Evolutionary conservation across 163 green algal genomes (phyloP), one percentile per base, ranked within the genome.

Genomic region (Scenedesmus sp.): DNA sequence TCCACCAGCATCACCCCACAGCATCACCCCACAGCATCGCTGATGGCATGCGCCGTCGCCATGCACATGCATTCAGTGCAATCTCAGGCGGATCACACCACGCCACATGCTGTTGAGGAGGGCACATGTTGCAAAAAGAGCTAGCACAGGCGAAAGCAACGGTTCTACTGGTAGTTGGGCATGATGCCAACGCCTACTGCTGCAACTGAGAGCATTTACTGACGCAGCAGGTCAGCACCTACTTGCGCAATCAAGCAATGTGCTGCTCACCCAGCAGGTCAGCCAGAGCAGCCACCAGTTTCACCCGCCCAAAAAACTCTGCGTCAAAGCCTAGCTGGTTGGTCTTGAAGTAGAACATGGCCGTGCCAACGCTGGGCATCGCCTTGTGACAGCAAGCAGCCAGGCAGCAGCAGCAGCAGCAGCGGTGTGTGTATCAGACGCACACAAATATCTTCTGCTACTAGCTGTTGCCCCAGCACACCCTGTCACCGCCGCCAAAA

Each of bases 261-360:
- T n/a, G 56, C 1, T 33, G 56, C 86, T 37, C 44, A 91, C 86
- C 86, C 12, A 86, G 49, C 73, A 91, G 35, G 76, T 91, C 86
- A 37, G 86, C 73, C 42, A 91, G 51, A 5, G 86, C 86, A 42
- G 37, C 73, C 51, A 91, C 86, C 51, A 91, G 72, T 30, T 91
- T 85, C 6, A 91, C 86, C 3, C 86, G 56, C 18, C 86, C 86
- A 46, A 91, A 81, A 33, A 91, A 91, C 73, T 91, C 86, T 10
- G 73, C 51, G 68, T 91, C 73, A 78, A 91, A 91, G 1, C 59
- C 53, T 2, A 91, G 76, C 86, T 43, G 49, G 76, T 91, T 91
- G 51, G 86, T 91, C 46, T 91, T 91, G 70, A 85, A 91, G 73
- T 86, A 91, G 35, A 91, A 91, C 86, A 91, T 91, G 42, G 86